A percentile compares a stretch with the other conserved stretches of the same genome.
phyloP scores from a whole-genome alignment of 805 yeast species.

The Hanseniaspora hatyaiensis region DNA sequence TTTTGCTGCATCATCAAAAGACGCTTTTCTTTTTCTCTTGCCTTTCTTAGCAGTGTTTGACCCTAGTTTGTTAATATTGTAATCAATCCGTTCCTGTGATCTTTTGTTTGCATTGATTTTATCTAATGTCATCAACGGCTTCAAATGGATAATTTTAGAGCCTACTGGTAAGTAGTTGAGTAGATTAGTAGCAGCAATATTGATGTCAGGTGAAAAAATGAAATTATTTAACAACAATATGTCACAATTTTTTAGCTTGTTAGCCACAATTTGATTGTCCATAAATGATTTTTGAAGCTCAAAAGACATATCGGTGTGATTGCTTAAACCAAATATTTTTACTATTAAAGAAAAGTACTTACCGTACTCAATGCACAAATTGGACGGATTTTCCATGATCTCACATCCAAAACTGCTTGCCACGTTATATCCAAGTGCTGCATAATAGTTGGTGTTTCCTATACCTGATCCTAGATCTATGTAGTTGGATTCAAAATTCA shows the following conservation, averaged over 20 bases:
- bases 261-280: constrained; percentile 45
- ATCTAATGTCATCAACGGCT: constrained; percentile 67
- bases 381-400: constrained; percentile 72
- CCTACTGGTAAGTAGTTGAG: constrained; percentile 58
- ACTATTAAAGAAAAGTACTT: constrained; percentile 48
- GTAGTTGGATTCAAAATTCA: constrained; percentile 46
- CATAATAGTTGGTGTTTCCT: constrained; percentile 82
- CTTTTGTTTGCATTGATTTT: constrained; percentile 27
- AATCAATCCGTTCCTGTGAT: neutral
- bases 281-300: constrained; percentile 63
- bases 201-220: constrained; percentile 65
- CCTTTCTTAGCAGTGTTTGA: neutral
- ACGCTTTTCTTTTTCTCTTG: neutral
- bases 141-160: constrained; percentile 64
- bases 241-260: constrained; percentile 48
- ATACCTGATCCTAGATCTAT: constrained; percentile 91
- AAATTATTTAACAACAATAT: constrained; percentile 74
- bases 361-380: constrained; percentile 50
- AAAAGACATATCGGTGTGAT: constrained; percentile 43
- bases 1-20: neutral
- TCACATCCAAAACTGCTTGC: constrained; percentile 74
- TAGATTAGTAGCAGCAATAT: constrained; percentile 52
- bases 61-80: too few relatives aligned
- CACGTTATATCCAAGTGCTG: constrained; percentile 77
- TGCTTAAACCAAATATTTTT: constrained; percentile 47